phyloP scores from a whole-genome alignment of 2,329 filamentous ascomycete species.

The Pseudogymnoascus sp. region DNA sequence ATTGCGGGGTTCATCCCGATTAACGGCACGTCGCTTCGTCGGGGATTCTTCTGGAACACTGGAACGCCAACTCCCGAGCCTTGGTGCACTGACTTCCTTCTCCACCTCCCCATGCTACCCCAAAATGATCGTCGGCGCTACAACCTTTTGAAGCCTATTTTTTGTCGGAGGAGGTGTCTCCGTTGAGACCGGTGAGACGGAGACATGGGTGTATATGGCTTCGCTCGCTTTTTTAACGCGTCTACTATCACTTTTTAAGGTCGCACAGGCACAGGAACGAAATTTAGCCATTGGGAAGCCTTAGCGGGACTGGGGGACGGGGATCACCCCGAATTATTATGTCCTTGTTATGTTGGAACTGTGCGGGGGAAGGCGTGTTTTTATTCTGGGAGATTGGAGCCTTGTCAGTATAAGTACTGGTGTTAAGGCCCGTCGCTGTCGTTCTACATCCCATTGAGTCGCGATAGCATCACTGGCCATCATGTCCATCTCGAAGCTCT shows the following conservation, averaged over 20 bases:
- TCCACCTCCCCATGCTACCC: not conserved
- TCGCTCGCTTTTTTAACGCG: not conserved
- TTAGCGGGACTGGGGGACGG: not conserved
- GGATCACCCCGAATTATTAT: not conserved
- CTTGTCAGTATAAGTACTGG: not conserved
- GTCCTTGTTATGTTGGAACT: not conserved
- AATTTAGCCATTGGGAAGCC: constrained; percentile 8
- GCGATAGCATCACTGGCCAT: constrained; percentile 48
- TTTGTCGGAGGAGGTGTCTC: not conserved
- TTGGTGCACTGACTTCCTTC: constrained; percentile 2
- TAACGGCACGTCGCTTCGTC: constrained; percentile 6
- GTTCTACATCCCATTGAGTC: constrained; percentile 3
- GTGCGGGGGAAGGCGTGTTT: not conserved
- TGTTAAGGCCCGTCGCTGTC: not conserved
- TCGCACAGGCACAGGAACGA: not conserved
- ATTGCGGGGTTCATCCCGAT: constrained; percentile 5
- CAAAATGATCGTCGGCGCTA: constrained; percentile 1
- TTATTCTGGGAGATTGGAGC: not conserved
- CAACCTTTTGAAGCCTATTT: constrained; percentile 2
- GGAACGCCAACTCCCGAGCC: not conserved
- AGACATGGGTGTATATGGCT: not conserved
- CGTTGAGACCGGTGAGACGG: not conserved
- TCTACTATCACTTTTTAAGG: not conserved
- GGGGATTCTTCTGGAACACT: constrained; percentile 9
- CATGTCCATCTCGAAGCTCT: constrained; percentile 32